These are phyloP conservation scores for Chalciporus piperatus DNA, from an alignment of 768 basidiomycete species.

Conservation along the genomic window DNA sequence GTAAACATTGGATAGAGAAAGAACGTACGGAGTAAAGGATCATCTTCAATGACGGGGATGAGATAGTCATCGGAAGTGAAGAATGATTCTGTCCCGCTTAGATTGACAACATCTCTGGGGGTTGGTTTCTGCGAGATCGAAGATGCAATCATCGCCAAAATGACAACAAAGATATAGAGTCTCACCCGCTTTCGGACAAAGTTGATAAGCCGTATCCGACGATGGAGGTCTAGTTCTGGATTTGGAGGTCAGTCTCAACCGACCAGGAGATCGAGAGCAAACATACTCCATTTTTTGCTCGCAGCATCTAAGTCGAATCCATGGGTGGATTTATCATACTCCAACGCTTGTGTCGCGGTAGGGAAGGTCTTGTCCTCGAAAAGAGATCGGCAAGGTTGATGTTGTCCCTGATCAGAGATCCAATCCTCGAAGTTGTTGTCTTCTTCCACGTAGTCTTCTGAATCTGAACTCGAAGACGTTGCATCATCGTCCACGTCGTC, in stretches of 20 bases:
- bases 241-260: conserved; percentile 1
- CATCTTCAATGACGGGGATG: conserved; percentile 78
- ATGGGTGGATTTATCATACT: conserved; percentile 58
- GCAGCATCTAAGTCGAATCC: conserved; percentile 59
- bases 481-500: conserved; percentile 12
- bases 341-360: conserved; percentile 56
- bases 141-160: not conserved
- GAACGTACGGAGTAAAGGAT: conserved; percentile 70
- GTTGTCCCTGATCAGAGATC: conserved; percentile 62
- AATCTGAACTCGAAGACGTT: conserved; percentile 22
- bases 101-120: conserved; percentile 39
- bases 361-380: conserved; percentile 67
- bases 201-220: conserved; percentile 80
- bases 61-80: conserved; percentile 79
- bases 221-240: conserved; percentile 74
- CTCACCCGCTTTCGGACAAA: conserved; percentile 75
- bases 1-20: not conserved
- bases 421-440: conserved; percentile 80
- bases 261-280: not conserved
- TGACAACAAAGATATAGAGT: not conserved
- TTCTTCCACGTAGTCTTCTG: conserved; percentile 29
- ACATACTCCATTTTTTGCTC: conserved; percentile 56
- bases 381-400: conserved; percentile 61
- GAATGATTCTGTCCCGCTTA: conserved; percentile 60
- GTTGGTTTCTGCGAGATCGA: conserved; percentile 47